A percentile compares a stretch with the other conserved stretches of the same genome.
Conservation (phyloP, 257 asterid genomes). For the Salvia splendens region DNA sequence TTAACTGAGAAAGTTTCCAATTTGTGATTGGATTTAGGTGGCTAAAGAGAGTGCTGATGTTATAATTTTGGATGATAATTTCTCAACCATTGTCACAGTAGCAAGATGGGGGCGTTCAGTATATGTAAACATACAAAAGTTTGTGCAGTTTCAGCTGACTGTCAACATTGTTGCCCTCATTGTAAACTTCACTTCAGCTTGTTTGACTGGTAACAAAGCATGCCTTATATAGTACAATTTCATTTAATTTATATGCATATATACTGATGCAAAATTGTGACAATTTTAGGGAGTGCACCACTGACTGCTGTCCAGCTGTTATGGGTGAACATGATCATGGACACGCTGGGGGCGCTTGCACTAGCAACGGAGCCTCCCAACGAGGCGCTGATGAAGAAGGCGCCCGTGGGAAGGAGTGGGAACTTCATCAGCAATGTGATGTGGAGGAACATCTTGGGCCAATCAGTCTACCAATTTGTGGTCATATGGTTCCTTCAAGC, state of each 20-base stretch:
- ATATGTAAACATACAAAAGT: slow-evolving; percentile 82
- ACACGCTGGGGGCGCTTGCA: slow-evolving; percentile 94
- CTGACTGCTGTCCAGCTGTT: slow-evolving; percentile 99
- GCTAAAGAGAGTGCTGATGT: slow-evolving; percentile 98
- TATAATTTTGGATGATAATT: slow-evolving; percentile 81
- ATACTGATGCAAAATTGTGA: slow-evolving; percentile 5
- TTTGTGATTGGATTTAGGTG: slow-evolving; percentile 49
- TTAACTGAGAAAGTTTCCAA: not conserved
- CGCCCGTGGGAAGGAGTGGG: slow-evolving; percentile 87
- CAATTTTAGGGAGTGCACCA: slow-evolving; percentile 73
- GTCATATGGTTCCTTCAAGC: slow-evolving; percentile 88
- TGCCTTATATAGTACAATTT: not conserved
- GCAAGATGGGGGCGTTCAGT: slow-evolving; percentile 96
- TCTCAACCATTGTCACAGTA: slow-evolving; percentile 88
- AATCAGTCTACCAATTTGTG: slow-evolving; percentile 73
- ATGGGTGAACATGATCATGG: slow-evolving; percentile 99
- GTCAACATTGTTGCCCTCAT: slow-evolving; percentile 79
- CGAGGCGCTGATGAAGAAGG: slow-evolving; percentile 79
- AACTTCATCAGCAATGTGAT: slow-evolving; percentile 75
- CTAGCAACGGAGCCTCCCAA: slow-evolving; percentile 94
- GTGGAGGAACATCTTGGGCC: slow-evolving; percentile 99
- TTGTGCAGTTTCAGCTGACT: slow-evolving; percentile 87
- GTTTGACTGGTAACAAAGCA: slow-evolving; percentile 61
- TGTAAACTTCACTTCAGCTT: slow-evolving; percentile 87
- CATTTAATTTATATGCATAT: not conserved